Base-by-base conservation (phyloP, 345 rosid genomes). In the Alliaria petiolata region DNA sequence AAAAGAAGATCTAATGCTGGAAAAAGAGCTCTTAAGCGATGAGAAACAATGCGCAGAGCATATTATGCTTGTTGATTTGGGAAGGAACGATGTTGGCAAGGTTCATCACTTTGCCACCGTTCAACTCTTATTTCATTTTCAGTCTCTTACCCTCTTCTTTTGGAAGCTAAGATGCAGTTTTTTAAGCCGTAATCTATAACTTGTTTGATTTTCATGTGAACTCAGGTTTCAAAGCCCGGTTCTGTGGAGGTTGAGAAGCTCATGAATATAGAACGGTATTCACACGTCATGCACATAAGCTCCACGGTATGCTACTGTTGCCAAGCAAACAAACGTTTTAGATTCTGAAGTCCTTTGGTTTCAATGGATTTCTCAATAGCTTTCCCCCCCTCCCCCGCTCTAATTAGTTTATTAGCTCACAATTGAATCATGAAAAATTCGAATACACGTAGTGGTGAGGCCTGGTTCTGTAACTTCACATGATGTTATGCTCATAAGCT, bases 51-150 rank as follows among this genome's bases (percentile, higher is more conserved):
- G 97, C 53, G 97, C 97, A 10, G 97, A 93, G 79, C 98, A 93
- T 81, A 89, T 91, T 59, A 89, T 95, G 99, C 87, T 95, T 15
- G 97, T 95, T 71, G 99, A 95, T 81, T 82, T 95, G 80, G 99
- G 99, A 51, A 85, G 99, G 77, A 95, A 95, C 31, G 99, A 93
- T 76, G 99, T 93, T 55, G 99, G 99, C 72, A 91, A 89, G 99
- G 99, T 91, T 78, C 34, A 31, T 63, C 31, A 12, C 60, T 17
- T n/a, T 8, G 26, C 11, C 52, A 28, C 14, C 52, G 39, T 9
- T 61, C 12, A 42, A 3, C 64, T 54, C 26, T 31, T 36, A 3
- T 67, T 2, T 14, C 14, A 19, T 28, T 36, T 44, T 11, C 10
- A 8, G 43, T 38, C 34, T 58, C 46, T 15, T 7, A 26, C 22